These are phyloP conservation scores for Lineolata rhizophorae DNA, from an alignment of 495 filamentous ascomycete genomes.

Conservation along the genomic window DNA sequence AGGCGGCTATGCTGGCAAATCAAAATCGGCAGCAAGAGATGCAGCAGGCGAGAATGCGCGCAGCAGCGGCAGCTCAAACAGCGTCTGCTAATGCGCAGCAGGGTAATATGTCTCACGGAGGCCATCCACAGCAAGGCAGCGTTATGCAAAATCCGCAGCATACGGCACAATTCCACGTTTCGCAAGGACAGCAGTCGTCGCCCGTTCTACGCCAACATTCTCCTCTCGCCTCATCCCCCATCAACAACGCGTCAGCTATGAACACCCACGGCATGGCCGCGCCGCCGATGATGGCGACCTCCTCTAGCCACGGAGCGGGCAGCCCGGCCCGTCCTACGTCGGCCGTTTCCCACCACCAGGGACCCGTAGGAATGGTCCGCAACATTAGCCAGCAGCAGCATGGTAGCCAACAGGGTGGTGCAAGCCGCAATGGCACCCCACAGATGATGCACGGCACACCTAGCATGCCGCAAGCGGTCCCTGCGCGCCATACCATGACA, in stretches of 20 bases:
- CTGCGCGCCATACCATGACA: conserved; percentile 32
- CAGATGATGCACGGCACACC: conserved; percentile 62
- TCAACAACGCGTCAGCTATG: conserved; percentile 30
- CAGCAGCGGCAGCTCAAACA: conserved; percentile 22
- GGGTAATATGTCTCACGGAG: conserved; percentile 1
- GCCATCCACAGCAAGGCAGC: conserved; percentile 24
- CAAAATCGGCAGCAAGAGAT: conserved; percentile 11
- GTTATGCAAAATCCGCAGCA: conserved; percentile 25
- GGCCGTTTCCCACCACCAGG: conserved; percentile 47
- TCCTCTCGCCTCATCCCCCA: conserved; percentile 57
- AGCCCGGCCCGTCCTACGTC: conserved; percentile 61
- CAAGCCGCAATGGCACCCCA: conserved; percentile 54
- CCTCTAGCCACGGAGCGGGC: conserved; percentile 50
- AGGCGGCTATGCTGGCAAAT: conserved; percentile 9
- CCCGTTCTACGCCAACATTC: conserved; percentile 62
- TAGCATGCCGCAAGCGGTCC: conserved; percentile 27
- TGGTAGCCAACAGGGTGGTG: conserved; percentile 35
- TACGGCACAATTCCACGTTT: background rate
- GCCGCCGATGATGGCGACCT: conserved; percentile 59
- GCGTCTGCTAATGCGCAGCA: background rate
- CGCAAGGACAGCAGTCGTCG: conserved; percentile 31
- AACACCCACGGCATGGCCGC: conserved; percentile 22
- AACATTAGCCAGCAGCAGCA: conserved; percentile 46
- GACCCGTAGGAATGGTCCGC: conserved; percentile 40
- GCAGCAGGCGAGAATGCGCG: conserved; percentile 10